These are phyloP conservation scores for Aspergillus nanangensis DNA, from an alignment of 495 filamentous ascomycete species.

Conservation along the genomic window DNA sequence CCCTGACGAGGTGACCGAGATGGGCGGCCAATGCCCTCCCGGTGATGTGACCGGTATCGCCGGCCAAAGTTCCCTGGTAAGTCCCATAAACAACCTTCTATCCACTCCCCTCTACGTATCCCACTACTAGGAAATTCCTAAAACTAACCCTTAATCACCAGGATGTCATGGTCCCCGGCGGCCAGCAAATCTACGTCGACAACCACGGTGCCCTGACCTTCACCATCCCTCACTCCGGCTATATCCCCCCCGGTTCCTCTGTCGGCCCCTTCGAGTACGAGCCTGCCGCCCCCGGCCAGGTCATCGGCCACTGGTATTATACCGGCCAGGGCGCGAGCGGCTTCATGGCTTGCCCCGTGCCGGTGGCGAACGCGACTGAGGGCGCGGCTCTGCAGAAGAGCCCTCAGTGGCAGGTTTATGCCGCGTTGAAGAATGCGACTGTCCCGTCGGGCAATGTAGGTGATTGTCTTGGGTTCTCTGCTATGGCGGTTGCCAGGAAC, in stretches of 20 bases:
- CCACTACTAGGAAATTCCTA: background rate
- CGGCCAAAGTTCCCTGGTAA: constrained; percentile 28
- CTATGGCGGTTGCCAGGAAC: constrained; percentile 23
- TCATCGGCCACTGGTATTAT: constrained; percentile 21
- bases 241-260: constrained; percentile 49
- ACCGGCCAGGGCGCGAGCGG: constrained; percentile 28
- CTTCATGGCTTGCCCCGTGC: constrained; percentile 40
- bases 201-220: constrained; percentile 53
- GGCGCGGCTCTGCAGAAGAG: constrained; percentile 12
- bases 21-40: constrained; percentile 28
- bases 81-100: too few relatives aligned
- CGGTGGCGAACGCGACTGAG: constrained; percentile 6
- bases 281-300: constrained; percentile 7
- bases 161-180: constrained; percentile 58
- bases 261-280: constrained; percentile 37
- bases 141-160: constrained; percentile 9
- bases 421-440: constrained; percentile 30
- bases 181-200: constrained; percentile 58
- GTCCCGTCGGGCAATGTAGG: constrained; percentile 32
- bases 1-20: constrained; percentile 11
- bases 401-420: constrained; percentile 41
- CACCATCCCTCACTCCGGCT: constrained; percentile 56
- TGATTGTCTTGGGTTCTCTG: constrained; percentile 39
- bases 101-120: too few relatives aligned
- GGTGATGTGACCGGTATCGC: constrained; percentile 41